Evolutionary conservation across 495 filamentous ascomycete species (phyloP), one percentile per base, ranked within the genome.

Genomic region (Penicillium odoratum): DNA sequence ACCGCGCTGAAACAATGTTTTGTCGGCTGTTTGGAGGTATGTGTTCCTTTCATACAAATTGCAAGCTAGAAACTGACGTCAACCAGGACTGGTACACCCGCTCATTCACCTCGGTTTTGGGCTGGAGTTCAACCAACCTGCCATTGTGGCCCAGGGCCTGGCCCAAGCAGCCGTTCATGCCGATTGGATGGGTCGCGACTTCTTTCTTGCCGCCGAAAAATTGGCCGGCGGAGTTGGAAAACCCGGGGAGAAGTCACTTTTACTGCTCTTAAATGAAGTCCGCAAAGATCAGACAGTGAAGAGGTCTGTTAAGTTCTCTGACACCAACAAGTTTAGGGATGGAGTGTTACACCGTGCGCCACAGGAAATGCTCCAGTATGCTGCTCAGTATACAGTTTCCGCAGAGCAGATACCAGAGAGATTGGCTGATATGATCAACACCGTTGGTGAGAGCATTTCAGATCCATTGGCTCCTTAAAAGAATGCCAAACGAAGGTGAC

Each of bases 21-120:
- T 68, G 72, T 1, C 75, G 88, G 42, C 65, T 88, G 61, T 85
- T 79, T 63, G 75, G 69, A 49, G 82, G 85, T 84, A 56, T 53
- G 73, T 66, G 21, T 44, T 3, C 47, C 8, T 38, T 40, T 15
- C 25, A 10, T 25, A 11, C 5, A 42, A 11, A n/a, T 6, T 2
- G 18, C 16, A 34, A 65, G 21, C 10, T 42, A 48, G 11, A 11
- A 29, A 33, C 54, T 60, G 38, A 51, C 11, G 5, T 3, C 4
- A 18, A 33, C 36, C 57, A 78, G 90, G 88, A 1, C 83, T 93
- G 58, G 62, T 94, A 3, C 92, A 97, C 65, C 89, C 90, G 8
- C 58, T 93, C 7, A 96, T 96, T 61, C 91, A 96, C 61, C 79
- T 96, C 10, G 90, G 91, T 40, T 94, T 90, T 65, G 91, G 87